Percentiles rank a stretch among this genome's conserved stretches.
Conservation (phyloP, 306 rosid species). For the Mucuna pruriens region DNA sequence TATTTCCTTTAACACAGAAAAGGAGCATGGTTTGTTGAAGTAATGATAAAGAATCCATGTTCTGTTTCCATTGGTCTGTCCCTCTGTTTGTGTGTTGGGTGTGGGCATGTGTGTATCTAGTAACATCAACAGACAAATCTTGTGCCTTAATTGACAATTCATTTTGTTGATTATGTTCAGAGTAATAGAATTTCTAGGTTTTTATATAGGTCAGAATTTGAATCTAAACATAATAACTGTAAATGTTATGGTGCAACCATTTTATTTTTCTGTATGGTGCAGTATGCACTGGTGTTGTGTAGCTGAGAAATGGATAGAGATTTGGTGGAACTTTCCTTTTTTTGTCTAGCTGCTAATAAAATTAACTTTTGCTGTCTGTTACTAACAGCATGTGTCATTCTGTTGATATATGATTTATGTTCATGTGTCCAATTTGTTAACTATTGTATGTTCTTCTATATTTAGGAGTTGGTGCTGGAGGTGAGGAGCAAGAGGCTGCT, state of each 20-base stretch:
- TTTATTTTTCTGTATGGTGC: slow-evolving; percentile 10
- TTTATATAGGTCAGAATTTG: slow-evolving; percentile 10
- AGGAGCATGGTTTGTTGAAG: neutral
- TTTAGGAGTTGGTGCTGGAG: slow-evolving; percentile 98
- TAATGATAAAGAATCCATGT: neutral
- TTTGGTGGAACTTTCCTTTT: slow-evolving; percentile 3
- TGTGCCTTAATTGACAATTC: slow-evolving; percentile 18
- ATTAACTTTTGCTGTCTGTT: slow-evolving; percentile 1
- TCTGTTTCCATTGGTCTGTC: slow-evolving; percentile 1
- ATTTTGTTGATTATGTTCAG: neutral
- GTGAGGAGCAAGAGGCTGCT: slow-evolving; percentile 89
- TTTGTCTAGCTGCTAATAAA: slow-evolving; percentile 22
- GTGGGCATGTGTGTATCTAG: neutral
- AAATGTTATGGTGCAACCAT: neutral
- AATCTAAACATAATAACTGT: neutral
- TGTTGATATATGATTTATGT: slow-evolving; percentile 15
- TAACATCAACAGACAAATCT: neutral
- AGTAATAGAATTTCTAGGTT: neutral
- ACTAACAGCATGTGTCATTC: neutral
- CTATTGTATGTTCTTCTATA: slow-evolving; percentile 26
- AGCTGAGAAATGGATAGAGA: slow-evolving; percentile 8
- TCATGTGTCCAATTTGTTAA: slow-evolving; percentile 3
- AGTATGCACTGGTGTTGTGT: neutral
- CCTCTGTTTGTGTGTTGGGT: neutral
- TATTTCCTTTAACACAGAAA: slow-evolving; percentile 5